Evolutionary conservation across 2,329 filamentous ascomycete species (phyloP), one percentile per base, ranked within the genome.

Genomic region (Aureobasidium mangrovei): DNA sequence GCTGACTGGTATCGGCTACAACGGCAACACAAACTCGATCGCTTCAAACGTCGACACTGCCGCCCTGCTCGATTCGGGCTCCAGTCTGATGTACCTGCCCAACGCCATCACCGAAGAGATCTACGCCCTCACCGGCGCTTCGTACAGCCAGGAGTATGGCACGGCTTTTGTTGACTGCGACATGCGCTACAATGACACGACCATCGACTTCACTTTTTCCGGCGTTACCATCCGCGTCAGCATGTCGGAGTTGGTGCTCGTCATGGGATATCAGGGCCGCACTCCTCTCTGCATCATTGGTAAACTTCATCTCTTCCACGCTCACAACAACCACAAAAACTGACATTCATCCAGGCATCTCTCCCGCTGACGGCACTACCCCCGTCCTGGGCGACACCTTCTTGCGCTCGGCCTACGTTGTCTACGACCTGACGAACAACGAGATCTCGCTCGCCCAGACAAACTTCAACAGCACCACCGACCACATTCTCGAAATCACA

Each of bases 61-160:
- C 3, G 84, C 82, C 2, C 76, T 90, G 4, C 77, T 91, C 35
- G 86, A 91, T 68, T 87, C 84, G 1, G 86, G 86, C 36, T 86
- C 83, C n/a, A 86, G 83, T 3, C 72, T 88, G 57, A 84, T 77
- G 60, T 87, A 86, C 63, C 71, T 90, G 0, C 86, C 86, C 1
- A 74, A 79, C 56, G 74, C 80, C 49, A 67, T 89, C 42, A 77
- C 78, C 3, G 59, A 65, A 4, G 60, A 60, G 4, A 69, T 77
- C 49, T 77, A 72, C 67, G 56, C 61, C 29, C 60, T 65, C 18
- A 68, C 70, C 59, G 64, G 67, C 53, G 74, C 73, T 4, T 60
- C 64, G 18, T 77, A 75, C 64, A 67, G 72, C 60, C 56, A 61
- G 0, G 54, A 60, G 3, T 65, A 72, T 58, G 70, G 70, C 31